Evolutionary conservation across 805 yeast genomes (phyloP).

Genomic region (Saturnispora quitensis): DNA sequence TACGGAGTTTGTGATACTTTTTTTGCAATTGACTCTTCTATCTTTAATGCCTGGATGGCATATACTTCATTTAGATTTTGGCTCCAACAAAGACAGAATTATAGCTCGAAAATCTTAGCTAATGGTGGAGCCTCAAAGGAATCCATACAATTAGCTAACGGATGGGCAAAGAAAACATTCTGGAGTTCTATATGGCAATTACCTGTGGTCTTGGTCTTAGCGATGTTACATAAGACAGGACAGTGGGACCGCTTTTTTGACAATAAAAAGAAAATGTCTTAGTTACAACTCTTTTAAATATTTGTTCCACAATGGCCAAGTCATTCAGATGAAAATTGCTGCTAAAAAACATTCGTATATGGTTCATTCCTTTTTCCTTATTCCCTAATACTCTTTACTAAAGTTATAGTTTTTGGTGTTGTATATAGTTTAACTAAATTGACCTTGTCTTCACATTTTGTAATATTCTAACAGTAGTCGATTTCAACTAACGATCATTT

Average conservation of each 20-base stretch:
- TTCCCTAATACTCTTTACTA: not conserved
- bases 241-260: conserved; percentile 74
- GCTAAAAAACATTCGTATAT: not conserved
- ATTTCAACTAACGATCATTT: too few species aligned
- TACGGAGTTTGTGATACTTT: conserved; percentile 75
- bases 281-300: not conserved
- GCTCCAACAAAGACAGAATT: conserved; percentile 65
- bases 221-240: conserved; percentile 92
- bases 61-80: conserved; percentile 76
- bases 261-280: conserved; percentile 14
- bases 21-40: conserved; percentile 71
- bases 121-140: conserved; percentile 39
- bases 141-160: conserved; percentile 50
- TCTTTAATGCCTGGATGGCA: conserved; percentile 80
- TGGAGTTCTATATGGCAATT: conserved; percentile 94
- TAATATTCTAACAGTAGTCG: too few species aligned
- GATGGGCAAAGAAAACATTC: conserved; percentile 75
- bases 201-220: conserved; percentile 81
- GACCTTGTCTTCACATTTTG: not conserved
- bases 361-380: not conserved
- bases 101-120: conserved; percentile 30
- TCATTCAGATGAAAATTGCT: not conserved
- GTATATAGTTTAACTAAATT: not conserved
- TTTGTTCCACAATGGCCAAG: not conserved
- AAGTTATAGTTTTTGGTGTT: not conserved